Evolutionary conservation across 129 eudicot genomes (phyloP), one percentile per base, ranked within the genome.

Genomic region (Gnaphalium uliginosum): DNA sequence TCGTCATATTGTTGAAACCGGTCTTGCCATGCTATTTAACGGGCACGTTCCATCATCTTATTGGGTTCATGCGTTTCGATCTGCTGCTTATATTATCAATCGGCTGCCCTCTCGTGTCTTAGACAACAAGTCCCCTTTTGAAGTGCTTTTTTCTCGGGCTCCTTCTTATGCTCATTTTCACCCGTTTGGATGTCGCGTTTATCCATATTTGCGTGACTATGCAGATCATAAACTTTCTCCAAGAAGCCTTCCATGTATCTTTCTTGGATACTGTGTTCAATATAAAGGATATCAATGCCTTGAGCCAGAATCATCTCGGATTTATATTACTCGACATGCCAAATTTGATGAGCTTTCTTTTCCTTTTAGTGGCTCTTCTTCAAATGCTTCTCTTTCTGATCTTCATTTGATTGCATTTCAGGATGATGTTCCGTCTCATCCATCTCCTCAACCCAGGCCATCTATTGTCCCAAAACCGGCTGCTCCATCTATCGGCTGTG

Each of bases 31-130:
- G 62, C 37, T 71, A 0, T 50, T 71, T 26, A 18, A 53, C 39
- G 41, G 22, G 8, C 41, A 53, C 4, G 1, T 50, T 0, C 39
- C 76, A 0, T 0, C 61, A 2, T 0, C 17, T 3, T 71, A 4
- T n/a, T 71, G 65, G 76, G 65, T 53, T 1, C 64, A 71, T 50
- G 61, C 76, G 0, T 71, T 71, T 15, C 14, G 41, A 50, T 13
- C 76, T 0, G 37, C 76, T 0, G 64, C 17, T 15, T 26, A 50
- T 15, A 71, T 71, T 26, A 71, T 71, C 2, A 71, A 71, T 29
- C 32, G 48, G 0, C 17, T 71, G 0, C 76, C 76, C 5, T n/a
- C 66, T 23, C 4, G 0, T 17, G 15, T 25, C 0, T 19, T 71
- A 6, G 24, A 70, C 2, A 24, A 67, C 0, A n/a, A 73, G 37